Conservation (phyloP, 1,284 basidiomycete genomes). For the Ceratobasidium sp. region DNA sequence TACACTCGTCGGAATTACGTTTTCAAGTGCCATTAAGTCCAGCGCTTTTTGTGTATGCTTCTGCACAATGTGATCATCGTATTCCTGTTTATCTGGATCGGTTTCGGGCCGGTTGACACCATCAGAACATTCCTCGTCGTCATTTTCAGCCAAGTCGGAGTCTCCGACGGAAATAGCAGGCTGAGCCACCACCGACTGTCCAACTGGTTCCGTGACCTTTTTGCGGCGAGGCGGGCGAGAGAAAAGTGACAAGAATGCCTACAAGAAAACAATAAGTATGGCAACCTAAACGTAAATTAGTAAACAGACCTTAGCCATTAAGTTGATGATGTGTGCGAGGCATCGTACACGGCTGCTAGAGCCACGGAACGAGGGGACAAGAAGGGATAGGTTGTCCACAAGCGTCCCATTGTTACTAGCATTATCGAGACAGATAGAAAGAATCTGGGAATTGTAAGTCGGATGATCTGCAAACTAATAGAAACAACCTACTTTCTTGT, state of each 20-base stretch:
- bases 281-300: too few relatives aligned
- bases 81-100: too few relatives aligned
- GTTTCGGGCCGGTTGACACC: too few relatives aligned
- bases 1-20: too few relatives aligned
- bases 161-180: not conserved
- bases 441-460: not conserved
- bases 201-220: not conserved
- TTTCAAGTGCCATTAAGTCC: too few relatives aligned
- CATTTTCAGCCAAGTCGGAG: not conserved
- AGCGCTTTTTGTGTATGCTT: too few relatives aligned
- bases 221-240: not conserved
- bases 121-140: not conserved
- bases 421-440: conserved; percentile 29
- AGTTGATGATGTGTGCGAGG: conserved; percentile 21
- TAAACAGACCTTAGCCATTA: conserved; percentile 26
- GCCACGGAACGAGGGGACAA: conserved; percentile 16
- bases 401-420: conserved; percentile 26
- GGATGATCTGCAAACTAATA: not conserved
- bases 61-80: too few relatives aligned
- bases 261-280: not conserved
- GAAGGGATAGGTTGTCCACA: not conserved
- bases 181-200: not conserved
- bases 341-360: conserved; percentile 9
- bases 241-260: conserved; percentile 11
- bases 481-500: conserved; percentile 10